phyloP scores from a whole-genome alignment of 495 filamentous ascomycete species.

The Chaetomium cochliodes region DNA sequence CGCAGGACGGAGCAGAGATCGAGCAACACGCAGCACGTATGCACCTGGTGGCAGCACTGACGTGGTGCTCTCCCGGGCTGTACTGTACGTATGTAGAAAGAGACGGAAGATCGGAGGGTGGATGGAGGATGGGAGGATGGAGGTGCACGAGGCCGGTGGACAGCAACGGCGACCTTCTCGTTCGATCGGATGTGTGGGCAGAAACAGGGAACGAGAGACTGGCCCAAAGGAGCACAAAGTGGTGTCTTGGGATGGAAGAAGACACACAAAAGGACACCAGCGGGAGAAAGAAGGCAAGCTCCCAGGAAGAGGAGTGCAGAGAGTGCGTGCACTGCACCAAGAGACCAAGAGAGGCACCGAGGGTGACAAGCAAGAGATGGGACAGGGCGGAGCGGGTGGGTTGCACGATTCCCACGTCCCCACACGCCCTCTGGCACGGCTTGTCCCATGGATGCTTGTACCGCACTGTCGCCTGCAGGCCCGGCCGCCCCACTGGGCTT shows the following conservation, averaged over 20 bases:
- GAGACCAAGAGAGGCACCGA: slow-evolving; percentile 20
- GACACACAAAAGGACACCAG: background rate
- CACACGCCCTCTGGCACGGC: slow-evolving; percentile 14
- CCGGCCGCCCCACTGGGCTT: slow-evolving; percentile 22
- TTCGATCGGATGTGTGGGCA: background rate
- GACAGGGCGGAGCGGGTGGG: slow-evolving; percentile 22
- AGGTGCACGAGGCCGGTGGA: background rate
- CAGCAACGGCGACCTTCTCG: background rate
- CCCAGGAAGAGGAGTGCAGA: background rate
- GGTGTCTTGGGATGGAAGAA: slow-evolving; percentile 6
- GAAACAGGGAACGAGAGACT: slow-evolving; percentile 12
- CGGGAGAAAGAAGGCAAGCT: slow-evolving; percentile 18
- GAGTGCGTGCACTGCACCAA: slow-evolving; percentile 2
- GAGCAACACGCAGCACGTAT: background rate
- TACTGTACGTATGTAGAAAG: too few species aligned
- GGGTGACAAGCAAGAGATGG: slow-evolving; percentile 18
- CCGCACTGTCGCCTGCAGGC: slow-evolving; percentile 2
- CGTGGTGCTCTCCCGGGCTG: background rate
- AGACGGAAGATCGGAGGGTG: background rate
- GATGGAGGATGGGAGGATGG: background rate
- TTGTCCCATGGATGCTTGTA: slow-evolving; percentile 11
- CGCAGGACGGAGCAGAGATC: background rate
- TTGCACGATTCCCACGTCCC: slow-evolving; percentile 18
- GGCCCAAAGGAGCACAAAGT: slow-evolving; percentile 18
- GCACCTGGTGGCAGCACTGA: slow-evolving; percentile 1